These are phyloP conservation scores for Capillidium rhysosporum DNA, from an alignment of 371 early-diverging fungal genomes.

Conservation along the genomic window DNA sequence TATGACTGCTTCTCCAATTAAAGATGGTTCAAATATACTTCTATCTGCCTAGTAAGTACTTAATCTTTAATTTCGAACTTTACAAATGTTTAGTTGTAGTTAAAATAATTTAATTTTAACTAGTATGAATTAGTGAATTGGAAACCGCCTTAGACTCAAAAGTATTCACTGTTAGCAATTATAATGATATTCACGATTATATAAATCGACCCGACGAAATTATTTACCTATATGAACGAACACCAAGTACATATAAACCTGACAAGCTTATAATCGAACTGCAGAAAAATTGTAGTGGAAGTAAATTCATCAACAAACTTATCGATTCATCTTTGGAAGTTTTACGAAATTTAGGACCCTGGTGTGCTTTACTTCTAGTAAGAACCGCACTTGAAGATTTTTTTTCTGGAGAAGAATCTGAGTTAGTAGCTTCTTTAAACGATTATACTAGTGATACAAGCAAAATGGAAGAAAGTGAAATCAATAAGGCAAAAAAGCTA, in stretches of 20 bases:
- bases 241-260: slow-evolving; percentile 9
- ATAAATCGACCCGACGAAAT: slow-evolving; percentile 27
- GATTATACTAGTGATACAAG: neutral
- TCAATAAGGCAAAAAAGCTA: slow-evolving; percentile 11
- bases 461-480: slow-evolving; percentile 8
- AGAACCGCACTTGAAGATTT: slow-evolving; percentile 14
- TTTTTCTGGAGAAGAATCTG: no score
- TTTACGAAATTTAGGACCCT: slow-evolving; percentile 35
- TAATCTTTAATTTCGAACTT: neutral
- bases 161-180: slow-evolving; percentile 36
- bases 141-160: slow-evolving; percentile 40
- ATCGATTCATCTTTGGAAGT: slow-evolving; percentile 15
- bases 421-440: no score
- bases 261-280: slow-evolving; percentile 22
- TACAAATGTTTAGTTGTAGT: no score
- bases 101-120: no score
- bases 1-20: slow-evolving; percentile 82
- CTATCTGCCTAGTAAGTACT: slow-evolving; percentile 1
- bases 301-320: slow-evolving; percentile 16
- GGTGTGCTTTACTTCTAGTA: slow-evolving; percentile 39
- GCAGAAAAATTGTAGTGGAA: slow-evolving; percentile 14
- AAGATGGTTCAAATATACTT: slow-evolving; percentile 9
- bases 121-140: slow-evolving; percentile 22
- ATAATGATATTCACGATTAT: slow-evolving; percentile 12
- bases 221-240: slow-evolving; percentile 20